Evolutionary conservation across 441 rosid species (phyloP), one percentile per base, ranked within the genome.

Genomic region (Eugenia klotzschiana): DNA sequence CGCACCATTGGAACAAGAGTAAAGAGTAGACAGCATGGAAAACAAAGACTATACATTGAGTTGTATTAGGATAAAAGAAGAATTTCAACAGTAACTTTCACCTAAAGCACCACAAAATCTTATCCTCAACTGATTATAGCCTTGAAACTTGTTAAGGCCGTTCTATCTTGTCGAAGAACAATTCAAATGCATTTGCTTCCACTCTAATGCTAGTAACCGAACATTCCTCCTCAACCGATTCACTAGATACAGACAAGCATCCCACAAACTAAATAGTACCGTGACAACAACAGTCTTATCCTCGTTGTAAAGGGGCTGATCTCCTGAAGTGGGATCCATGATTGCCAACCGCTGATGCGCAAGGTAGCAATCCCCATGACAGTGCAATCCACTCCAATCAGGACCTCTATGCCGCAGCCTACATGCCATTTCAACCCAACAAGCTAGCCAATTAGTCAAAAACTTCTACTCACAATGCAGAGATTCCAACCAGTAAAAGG

Each of bases 311-410:
- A 97, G 98, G 0, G 99, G 99, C 88, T 97, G 99, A 89, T 97
- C 99, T 46, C 99, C 99, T 25, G 99, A 97, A 85, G 97, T 80
- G 22, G 99, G 99, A 86, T 97, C 99, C 49, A 97, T 83, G 79
- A 97, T 95, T 23, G 99, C 99, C 85, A 97, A 88, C 56, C 99
- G 93, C 86, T 97, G 98, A 84, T 97, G 99, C 83, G 99, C 93
- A 53, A 97, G 94, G 87, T 94, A 97, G 87, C 97, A 95, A 82
- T 93, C 91, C 58, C 82, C 93, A 81, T 89, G 85, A 86, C 95
- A 94, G 86, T 94, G 96, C 83, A 96, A 81, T 7, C 99, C 99
- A 56, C 99, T 96, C 99, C 99, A 97, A 77, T 97, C 99, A 55
- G 99, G 99, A 83, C 99, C 99, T 91, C 99, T 88, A 74, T 96